A percentile compares a stretch with the other conserved stretches of the same genome.
These are phyloP conservation scores for Apophysomyces ossiformis DNA, from an alignment of 371 early-diverging fungal genomes.

Conservation along the genomic window DNA sequence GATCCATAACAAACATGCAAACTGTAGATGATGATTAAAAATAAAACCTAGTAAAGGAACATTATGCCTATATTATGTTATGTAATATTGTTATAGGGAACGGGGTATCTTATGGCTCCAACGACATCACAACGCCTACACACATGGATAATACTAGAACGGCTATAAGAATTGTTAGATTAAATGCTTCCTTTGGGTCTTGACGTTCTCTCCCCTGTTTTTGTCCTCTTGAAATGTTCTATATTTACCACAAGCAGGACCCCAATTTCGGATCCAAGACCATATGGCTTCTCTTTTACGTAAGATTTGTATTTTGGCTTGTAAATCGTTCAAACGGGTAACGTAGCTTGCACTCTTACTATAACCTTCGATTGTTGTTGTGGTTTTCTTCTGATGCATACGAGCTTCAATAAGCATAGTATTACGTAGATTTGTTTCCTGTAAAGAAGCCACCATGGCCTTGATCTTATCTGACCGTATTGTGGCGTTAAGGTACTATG, in stretches of 20 bases:
- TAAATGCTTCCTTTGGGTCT: background rate
- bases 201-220: background rate
- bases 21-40: background rate
- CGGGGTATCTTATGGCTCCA: background rate
- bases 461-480: constrained; percentile 18
- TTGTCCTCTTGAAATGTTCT: background rate
- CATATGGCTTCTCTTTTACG: constrained; percentile 20
- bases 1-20: constrained; percentile 9
- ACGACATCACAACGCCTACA: background rate
- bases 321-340: constrained; percentile 11
- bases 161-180: background rate
- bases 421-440: constrained; percentile 14
- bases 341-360: constrained; percentile 19
- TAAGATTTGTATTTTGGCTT: constrained; percentile 13
- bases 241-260: constrained; percentile 15
- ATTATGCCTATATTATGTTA: no score
- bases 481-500: constrained; percentile 14
- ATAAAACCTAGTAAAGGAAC: background rate
- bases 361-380: constrained; percentile 21
- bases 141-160: constrained; percentile 2
- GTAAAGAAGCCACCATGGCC: constrained; percentile 11
- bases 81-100: no score
- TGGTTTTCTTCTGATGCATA: constrained; percentile 15
- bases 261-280: constrained; percentile 17
- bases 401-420: constrained; percentile 16